Percentiles rank a stretch among this genome's conserved stretches.
These are phyloP conservation scores for Glutinoglossum americanum DNA, from an alignment of 495 filamentous ascomycete genomes.

Conservation along the genomic window DNA sequence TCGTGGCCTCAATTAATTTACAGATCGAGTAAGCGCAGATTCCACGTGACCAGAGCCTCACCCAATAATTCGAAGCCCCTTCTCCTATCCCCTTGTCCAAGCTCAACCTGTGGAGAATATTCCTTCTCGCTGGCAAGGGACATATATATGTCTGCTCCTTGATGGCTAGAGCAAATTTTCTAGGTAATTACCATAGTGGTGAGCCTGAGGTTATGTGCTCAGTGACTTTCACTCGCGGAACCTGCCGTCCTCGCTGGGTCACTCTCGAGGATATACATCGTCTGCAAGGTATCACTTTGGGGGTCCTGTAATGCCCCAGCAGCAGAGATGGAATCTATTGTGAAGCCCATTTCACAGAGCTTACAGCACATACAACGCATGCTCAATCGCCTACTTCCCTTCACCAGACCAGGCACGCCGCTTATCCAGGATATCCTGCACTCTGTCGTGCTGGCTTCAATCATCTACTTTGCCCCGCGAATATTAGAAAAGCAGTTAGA, in stretches of 20 bases:
- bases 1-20: neutral
- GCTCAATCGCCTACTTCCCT: neutral
- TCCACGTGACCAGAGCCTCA: neutral
- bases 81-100: too few species aligned
- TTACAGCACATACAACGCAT: neutral
- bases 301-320: neutral
- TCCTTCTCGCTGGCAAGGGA: too few species aligned
- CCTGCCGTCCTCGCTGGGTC: too few species aligned
- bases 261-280: too few species aligned
- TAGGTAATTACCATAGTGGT: too few species aligned
- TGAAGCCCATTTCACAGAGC: neutral
- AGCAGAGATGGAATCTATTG: neutral
- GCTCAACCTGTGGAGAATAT: too few species aligned
- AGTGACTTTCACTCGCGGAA: too few species aligned
- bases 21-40: neutral
- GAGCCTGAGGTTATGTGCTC: too few species aligned
- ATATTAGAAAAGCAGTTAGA: neutral
- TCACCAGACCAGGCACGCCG: conserved; percentile 2
- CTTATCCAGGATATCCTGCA: conserved; percentile 3
- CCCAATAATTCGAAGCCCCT: too few species aligned
- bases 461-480: conserved; percentile 3
- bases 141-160: too few species aligned
- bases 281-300: too few species aligned
- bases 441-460: neutral
- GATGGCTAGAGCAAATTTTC: too few species aligned